Evolutionary conservation across 208 protist species (phyloP).

Genomic region (Wallacemonas rigidus): DNA sequence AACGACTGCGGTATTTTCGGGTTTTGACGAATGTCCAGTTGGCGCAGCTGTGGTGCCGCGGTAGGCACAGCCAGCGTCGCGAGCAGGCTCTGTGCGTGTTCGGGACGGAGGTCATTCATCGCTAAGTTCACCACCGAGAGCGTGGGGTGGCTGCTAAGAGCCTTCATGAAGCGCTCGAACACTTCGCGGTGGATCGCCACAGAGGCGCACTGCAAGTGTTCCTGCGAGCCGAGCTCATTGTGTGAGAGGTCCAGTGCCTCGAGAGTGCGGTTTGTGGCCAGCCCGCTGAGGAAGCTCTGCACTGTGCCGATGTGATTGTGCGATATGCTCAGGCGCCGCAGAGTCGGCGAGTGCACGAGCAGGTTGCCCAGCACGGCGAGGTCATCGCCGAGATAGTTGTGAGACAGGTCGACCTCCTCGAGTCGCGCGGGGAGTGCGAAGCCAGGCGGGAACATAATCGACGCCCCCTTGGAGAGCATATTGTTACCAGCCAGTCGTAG

Average conservation of each 20-base stretch:
- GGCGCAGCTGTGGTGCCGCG: slow-evolving; percentile 31
- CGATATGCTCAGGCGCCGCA: slow-evolving; percentile 50
- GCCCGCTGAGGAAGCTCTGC: slow-evolving; percentile 30
- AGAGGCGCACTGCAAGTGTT: slow-evolving; percentile 23
- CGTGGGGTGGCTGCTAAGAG: slow-evolving; percentile 23
- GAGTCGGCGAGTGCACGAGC: slow-evolving; percentile 34
- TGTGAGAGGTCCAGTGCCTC: slow-evolving; percentile 62
- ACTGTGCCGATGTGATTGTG: slow-evolving; percentile 64
- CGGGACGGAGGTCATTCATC: slow-evolving; percentile 68
- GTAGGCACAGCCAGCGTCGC: not conserved
- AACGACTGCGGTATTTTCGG: slow-evolving; percentile 34
- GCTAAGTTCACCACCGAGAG: slow-evolving; percentile 59
- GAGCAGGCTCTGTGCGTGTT: slow-evolving; percentile 50
- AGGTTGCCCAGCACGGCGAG: slow-evolving; percentile 42
- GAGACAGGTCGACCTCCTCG: slow-evolving; percentile 63
- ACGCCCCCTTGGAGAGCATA: slow-evolving; percentile 45
- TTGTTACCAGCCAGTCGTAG: slow-evolving; percentile 76
- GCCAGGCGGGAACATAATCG: slow-evolving; percentile 47
- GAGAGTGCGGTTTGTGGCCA: slow-evolving; percentile 35
- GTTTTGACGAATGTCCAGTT: slow-evolving; percentile 47
- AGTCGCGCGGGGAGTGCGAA: slow-evolving; percentile 22
- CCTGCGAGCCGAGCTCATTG: slow-evolving; percentile 68
- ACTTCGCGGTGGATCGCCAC: slow-evolving; percentile 19
- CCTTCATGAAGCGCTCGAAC: slow-evolving; percentile 7
- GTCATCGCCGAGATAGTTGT: slow-evolving; percentile 63